Evolutionary conservation across 2,329 filamentous ascomycete genomes (phyloP).

Genomic region (Colletotrichum sp.): DNA sequence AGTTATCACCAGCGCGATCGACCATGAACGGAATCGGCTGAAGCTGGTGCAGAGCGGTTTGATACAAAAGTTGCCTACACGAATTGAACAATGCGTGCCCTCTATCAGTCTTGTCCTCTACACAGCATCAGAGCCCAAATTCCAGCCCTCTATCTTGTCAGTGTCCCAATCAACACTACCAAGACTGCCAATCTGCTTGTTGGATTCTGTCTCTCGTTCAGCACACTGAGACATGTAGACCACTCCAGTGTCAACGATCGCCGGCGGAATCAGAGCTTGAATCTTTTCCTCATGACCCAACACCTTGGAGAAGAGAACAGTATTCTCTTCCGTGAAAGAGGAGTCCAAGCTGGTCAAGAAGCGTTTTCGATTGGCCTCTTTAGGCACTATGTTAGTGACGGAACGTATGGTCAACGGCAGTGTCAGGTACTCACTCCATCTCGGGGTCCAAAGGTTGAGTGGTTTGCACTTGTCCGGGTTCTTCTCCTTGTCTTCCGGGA

Average conservation of each 20-base stretch:
- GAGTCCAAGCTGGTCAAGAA: not conserved
- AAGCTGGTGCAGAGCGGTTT: too few species aligned
- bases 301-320: not conserved
- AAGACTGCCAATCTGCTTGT: not conserved
- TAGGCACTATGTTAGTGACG: too few species aligned
- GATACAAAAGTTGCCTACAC: not conserved
- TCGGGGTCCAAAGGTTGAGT: too few species aligned
- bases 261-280: not conserved
- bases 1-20: too few species aligned
- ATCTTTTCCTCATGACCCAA: not conserved
- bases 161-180: not conserved
- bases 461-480: too few species aligned
- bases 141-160: not conserved
- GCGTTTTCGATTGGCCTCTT: too few species aligned
- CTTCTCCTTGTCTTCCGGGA: too few species aligned
- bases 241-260: not conserved
- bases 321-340: not conserved
- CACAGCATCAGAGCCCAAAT: not conserved
- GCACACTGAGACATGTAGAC: not conserved
- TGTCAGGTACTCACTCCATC: too few species aligned
- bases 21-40: too few species aligned
- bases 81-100: not conserved
- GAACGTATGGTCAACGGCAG: rapidly evolving
- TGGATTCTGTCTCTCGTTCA: not conserved
- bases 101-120: not conserved